Percentiles rank a stretch among this genome's conserved stretches.
phyloP scores from a whole-genome alignment of 257 asterid genomes.

The Scutellaria barbata region DNA sequence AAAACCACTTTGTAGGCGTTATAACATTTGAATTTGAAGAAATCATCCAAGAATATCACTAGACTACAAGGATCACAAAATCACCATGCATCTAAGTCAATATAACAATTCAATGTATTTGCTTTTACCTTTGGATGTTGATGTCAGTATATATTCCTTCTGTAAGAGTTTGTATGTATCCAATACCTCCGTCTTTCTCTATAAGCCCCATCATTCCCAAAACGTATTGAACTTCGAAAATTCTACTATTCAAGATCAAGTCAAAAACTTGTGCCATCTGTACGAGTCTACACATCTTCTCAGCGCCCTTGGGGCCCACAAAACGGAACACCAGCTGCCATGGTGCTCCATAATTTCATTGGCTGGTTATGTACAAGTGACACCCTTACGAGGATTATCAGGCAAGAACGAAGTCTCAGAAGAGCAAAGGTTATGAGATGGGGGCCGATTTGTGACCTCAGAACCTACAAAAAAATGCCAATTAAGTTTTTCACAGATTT shows the following conservation, averaged over 20 bases:
- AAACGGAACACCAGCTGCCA: neutral
- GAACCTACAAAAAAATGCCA: constrained; percentile 46
- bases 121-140: constrained; percentile 15
- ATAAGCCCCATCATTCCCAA: constrained; percentile 14
- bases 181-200: neutral
- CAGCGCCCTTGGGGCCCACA: neutral
- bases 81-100: too few species aligned
- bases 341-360: neutral
- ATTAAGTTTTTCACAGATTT: neutral
- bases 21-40: too few species aligned
- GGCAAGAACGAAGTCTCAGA: constrained; percentile 50
- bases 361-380: constrained; percentile 56
- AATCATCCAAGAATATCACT: too few species aligned
- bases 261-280: neutral
- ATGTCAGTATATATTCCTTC: constrained; percentile 32
- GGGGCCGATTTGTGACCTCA: constrained; percentile 40
- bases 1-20: too few species aligned
- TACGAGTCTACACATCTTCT: constrained; percentile 15
- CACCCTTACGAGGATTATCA: constrained; percentile 52
- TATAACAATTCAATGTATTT: neutral
- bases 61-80: too few species aligned
- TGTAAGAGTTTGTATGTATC: constrained; percentile 25
- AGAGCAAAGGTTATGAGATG: constrained; percentile 42
- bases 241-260: neutral
- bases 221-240: neutral